phyloP scores from a whole-genome alignment of 768 basidiomycete species.

The Fomitopsis pulvina region DNA sequence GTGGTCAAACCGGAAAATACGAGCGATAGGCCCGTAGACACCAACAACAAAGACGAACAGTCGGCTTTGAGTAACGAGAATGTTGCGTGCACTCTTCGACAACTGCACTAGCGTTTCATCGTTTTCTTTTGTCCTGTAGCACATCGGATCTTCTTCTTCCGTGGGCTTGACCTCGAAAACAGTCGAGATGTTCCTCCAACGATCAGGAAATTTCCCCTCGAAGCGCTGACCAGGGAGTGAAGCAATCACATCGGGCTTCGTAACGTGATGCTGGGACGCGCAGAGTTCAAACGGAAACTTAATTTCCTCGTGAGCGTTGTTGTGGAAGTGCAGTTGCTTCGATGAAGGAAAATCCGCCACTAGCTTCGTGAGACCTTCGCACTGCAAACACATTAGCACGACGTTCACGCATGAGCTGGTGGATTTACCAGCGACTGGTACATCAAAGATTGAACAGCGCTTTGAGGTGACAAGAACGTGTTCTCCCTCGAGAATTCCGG shows the following conservation, averaged over 20 bases:
- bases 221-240: not conserved
- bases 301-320: not conserved
- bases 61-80: constrained; percentile 8
- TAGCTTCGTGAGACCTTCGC: not conserved
- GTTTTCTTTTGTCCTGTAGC: not conserved
- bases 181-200: constrained; percentile 6
- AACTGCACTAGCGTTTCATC: not conserved
- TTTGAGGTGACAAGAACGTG: not conserved
- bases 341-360: not conserved
- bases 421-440: constrained; percentile 1
- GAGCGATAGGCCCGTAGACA: constrained; percentile 8
- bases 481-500: not conserved
- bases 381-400: not conserved
- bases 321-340: not conserved
- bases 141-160: not conserved
- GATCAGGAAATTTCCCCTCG: not conserved
- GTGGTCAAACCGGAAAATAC: constrained; percentile 13
- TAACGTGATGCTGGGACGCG: not conserved
- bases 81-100: constrained; percentile 7
- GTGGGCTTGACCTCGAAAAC: constrained; percentile 6
- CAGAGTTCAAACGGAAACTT: not conserved
- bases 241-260: constrained; percentile 3
- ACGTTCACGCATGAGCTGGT: not conserved
- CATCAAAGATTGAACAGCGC: not conserved
- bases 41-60: constrained; percentile 10